phyloP scores from a whole-genome alignment of 2,329 filamentous ascomycete species.

The Pestalotiopsis sp. region DNA sequence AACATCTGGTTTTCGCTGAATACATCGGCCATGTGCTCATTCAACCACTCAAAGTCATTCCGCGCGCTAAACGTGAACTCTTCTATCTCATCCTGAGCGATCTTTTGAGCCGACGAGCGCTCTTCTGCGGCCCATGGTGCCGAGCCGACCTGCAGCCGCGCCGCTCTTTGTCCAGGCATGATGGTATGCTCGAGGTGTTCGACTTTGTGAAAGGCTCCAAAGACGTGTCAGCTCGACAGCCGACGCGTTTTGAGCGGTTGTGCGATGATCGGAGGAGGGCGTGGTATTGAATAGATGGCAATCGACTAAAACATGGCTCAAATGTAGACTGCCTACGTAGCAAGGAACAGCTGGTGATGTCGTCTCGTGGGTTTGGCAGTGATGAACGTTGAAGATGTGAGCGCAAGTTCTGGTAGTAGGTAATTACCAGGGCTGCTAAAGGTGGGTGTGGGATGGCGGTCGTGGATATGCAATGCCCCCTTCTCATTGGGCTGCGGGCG shows the following conservation, averaged over 20 bases:
- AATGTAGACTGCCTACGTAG: neutral
- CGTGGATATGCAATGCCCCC: neutral
- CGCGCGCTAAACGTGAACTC: constrained; percentile 91
- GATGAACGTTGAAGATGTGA: constrained; percentile 1
- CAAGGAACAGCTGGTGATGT: neutral
- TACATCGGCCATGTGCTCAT: constrained; percentile 96
- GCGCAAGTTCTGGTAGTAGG: neutral
- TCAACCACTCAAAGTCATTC: constrained; percentile 97
- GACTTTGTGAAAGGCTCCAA: neutral
- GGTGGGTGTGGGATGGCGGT: neutral
- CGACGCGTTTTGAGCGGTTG: constrained; percentile 3
- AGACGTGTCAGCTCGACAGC: constrained; percentile 13
- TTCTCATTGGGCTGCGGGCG: constrained; percentile 1
- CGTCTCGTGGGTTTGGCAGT: neutral
- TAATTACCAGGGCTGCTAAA: neutral
- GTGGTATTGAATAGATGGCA: neutral
- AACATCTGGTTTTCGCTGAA: constrained; percentile 88
- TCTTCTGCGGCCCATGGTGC: constrained; percentile 85
- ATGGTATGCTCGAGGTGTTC: constrained; percentile 9
- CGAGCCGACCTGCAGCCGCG: constrained; percentile 75
- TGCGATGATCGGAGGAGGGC: neutral
- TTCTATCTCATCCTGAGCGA: constrained; percentile 81
- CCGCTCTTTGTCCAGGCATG: constrained; percentile 35
- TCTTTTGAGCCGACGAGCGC: constrained; percentile 73
- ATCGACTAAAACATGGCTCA: constrained; percentile 4